Conservation (phyloP, 208 protist genomes). For the Trypanosoma melophagium region DNA sequence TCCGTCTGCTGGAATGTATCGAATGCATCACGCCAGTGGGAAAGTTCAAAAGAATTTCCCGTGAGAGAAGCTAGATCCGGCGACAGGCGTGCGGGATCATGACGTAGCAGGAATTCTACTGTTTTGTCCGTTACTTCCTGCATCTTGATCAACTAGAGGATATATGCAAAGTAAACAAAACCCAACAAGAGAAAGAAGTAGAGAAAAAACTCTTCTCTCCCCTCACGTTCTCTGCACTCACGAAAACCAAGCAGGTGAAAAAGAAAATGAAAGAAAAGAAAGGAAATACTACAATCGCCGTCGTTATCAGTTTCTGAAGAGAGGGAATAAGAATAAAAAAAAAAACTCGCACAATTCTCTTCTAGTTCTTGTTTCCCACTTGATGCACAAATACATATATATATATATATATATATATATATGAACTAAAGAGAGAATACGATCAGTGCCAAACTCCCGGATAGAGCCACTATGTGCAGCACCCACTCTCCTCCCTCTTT, state of each 20-base stretch:
- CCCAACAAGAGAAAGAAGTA: too few species aligned
- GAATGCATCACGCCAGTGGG: constrained; percentile 76
- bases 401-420: too few species aligned
- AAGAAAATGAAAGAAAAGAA: constrained; percentile 13
- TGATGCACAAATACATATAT: background rate
- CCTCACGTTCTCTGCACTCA: background rate
- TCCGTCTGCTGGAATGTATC: constrained; percentile 54
- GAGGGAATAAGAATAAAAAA: background rate
- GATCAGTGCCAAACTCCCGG: background rate
- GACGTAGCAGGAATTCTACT: constrained; percentile 65
- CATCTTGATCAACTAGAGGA: too few species aligned
- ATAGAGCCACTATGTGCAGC: too few species aligned
- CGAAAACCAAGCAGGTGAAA: background rate
- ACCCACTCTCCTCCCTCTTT: too few species aligned
- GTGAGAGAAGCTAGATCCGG: constrained; percentile 43
- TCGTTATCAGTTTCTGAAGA: too few species aligned
- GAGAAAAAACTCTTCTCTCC: too few species aligned
- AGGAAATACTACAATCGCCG: too few species aligned
- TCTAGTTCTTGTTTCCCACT: background rate
- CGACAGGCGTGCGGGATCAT: constrained; percentile 20
- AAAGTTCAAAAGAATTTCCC: constrained; percentile 25
- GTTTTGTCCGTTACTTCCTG: constrained; percentile 72
- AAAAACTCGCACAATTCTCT: background rate
- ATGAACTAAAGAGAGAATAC: background rate
- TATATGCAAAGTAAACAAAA: too few species aligned